Percentiles rank a stretch among this genome's conserved stretches.
Evolutionary conservation across 352 stramenopile species (phyloP).

Genomic region (Stramenopiles sp.): DNA sequence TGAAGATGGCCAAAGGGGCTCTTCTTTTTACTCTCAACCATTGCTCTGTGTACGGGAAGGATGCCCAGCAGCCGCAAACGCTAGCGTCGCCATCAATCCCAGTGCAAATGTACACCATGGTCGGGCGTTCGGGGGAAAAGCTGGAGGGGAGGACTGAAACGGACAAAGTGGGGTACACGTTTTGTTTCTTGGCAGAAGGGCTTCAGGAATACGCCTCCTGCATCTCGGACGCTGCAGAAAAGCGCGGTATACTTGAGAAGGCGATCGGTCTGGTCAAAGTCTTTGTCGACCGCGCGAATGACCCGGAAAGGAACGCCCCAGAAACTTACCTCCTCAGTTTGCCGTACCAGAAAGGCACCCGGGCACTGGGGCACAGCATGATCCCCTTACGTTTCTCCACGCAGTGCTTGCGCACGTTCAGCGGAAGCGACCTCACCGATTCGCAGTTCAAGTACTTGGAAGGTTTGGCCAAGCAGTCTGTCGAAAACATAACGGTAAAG

Average conservation of each 20-base stretch:
- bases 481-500: neutral
- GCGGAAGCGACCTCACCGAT: neutral
- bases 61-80: neutral
- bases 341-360: neutral
- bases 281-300: neutral
- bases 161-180: neutral
- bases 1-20: neutral
- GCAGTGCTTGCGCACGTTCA: neutral
- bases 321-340: neutral
- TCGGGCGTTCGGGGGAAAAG: neutral
- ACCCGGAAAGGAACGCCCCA: neutral
- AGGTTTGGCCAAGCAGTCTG: neutral
- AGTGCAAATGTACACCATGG: neutral
- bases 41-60: neutral
- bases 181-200: neutral
- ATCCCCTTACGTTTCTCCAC: neutral
- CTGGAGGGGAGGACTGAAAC: neutral
- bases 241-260: neutral
- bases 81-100: no score
- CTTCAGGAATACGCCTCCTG: neutral
- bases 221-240: neutral
- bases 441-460: neutral
- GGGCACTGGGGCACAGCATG: neutral
- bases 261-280: neutral
- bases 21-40: neutral